Evolutionary conservation across 2,329 filamentous ascomycete genomes (phyloP).

Genomic region (Annulohypoxylon truncatum): DNA sequence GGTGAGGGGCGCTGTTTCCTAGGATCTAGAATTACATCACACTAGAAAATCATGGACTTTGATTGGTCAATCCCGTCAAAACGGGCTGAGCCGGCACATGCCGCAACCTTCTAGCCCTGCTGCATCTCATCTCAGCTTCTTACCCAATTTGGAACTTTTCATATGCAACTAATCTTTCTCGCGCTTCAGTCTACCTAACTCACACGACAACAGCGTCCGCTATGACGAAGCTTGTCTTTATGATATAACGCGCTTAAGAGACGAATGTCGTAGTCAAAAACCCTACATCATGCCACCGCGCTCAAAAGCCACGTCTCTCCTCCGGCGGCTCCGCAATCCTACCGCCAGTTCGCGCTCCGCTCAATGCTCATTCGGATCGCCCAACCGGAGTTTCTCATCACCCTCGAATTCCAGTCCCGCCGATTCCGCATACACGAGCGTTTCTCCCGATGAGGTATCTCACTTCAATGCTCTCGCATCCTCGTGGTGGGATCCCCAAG

Average conservation of each 20-base stretch:
- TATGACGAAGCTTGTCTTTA: not conserved
- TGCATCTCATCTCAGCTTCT: constrained; percentile 22
- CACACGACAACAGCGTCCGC: not conserved
- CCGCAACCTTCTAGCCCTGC: constrained; percentile 8
- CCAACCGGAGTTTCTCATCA: constrained; percentile 39
- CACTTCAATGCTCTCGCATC: constrained; percentile 95
- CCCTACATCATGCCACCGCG: constrained; percentile 33
- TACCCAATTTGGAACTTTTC: constrained; percentile 29
- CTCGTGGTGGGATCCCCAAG: constrained; percentile 97
- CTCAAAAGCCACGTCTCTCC: constrained; percentile 21
- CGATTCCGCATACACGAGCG: constrained; percentile 68
- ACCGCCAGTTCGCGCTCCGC: not conserved
- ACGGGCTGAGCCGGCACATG: constrained; percentile 17
- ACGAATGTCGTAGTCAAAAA: not conserved
- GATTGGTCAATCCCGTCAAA: constrained; percentile 30
- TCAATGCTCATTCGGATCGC: constrained; percentile 3
- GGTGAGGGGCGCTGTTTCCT: constrained; percentile 15
- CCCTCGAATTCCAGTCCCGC: constrained; percentile 37
- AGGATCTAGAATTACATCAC: constrained; percentile 32
- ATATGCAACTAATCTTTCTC: constrained; percentile 6
- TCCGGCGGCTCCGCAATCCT: constrained; percentile 16
- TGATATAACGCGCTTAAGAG: not conserved
- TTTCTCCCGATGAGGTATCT: constrained; percentile 88
- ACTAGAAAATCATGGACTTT: not conserved
- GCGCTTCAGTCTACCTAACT: not conserved